Conservation (phyloP, 2,329 filamentous ascomycete genomes). For the Calonectria henricotiae region DNA sequence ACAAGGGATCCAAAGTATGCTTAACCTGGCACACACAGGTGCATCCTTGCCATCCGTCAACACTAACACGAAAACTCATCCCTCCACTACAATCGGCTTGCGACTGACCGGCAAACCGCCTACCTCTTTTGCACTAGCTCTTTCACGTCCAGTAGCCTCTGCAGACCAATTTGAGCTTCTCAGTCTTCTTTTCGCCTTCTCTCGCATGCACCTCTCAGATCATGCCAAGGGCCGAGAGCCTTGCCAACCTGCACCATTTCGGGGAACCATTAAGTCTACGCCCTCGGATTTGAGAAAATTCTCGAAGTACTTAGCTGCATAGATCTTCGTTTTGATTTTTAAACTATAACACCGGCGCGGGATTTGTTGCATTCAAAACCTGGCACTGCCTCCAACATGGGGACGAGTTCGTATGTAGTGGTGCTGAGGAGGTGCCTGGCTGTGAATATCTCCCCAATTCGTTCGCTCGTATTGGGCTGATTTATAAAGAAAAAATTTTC, state of each 20-base stretch:
- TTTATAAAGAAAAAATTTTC: constrained; percentile 3
- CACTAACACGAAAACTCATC: constrained; percentile 5
- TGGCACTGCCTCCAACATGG: neutral
- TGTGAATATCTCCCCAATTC: neutral
- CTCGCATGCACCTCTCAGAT: constrained; percentile 1
- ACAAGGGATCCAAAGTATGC: constrained; percentile 13
- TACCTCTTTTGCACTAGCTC: constrained; percentile 8
- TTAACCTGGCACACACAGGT: constrained; percentile 14
- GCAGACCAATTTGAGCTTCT: neutral
- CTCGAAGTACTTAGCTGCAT: constrained; percentile 8
- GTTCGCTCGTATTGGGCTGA: neutral
- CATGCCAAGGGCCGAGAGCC: neutral
- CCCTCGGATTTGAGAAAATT: neutral
- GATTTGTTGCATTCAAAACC: neutral
- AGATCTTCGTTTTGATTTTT: constrained; percentile 2
- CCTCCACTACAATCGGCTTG: neutral
- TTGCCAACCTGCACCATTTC: constrained; percentile 1
- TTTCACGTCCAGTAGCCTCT: neutral
- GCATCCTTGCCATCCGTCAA: neutral
- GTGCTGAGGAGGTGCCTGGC: constrained; percentile 9
- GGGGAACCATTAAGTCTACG: neutral
- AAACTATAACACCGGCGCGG: constrained; percentile 13
- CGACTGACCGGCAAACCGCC: constrained; percentile 2
- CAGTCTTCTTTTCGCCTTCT: constrained; percentile 9
- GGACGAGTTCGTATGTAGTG: neutral